Evolutionary conservation across 331 rosid species (phyloP), one percentile per base, ranked within the genome.

Genomic region (Quercus phellos): DNA sequence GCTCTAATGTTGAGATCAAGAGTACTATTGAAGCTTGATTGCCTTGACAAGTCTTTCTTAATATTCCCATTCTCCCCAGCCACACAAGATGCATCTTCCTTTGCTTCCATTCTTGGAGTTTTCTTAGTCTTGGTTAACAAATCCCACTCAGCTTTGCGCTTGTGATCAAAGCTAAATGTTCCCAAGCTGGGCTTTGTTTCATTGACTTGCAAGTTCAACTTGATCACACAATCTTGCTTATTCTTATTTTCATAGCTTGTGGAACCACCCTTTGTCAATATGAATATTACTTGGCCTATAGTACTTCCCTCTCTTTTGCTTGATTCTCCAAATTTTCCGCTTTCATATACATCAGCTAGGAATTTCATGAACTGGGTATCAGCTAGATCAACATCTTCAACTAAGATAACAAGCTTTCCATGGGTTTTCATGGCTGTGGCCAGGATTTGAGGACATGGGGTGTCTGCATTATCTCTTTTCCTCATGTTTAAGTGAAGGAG

Each of bases 1-100:
- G 98, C 98, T 86, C 79, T 86, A 55, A 85, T 76, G 76, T 95
- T 95, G 30, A 95, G 91, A 86, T 95, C 98, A 66, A 95, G 90
- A 21, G 82, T 84, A 38, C 46, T 8, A 79, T 83, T 90, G 68
- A 86, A 84, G 88, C 91, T 94, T 58, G 93, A 82, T 29, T 90
- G 88, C 88, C 93, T 88, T 75, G 91, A 90, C 76, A 87, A 73
- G 71, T 72, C 82, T 53, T 75, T 85, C 84, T 80, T 85, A 12
- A 13, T 3, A 55, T 69, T 85, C 61, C 67, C 81, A 32, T 68
- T 66, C 30, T 86, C 89, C 22, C 77, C 59, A 46, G 77, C 75
- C 72, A 67, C 70, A 34, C 46, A 59, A 9, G 42, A 55, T 22
- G 46, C 78, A 51, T 84, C 85, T 81, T 93, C 90, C 38, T 79